Evolutionary conservation across 176 grass and related monocot genomes (phyloP).

Genomic region (Hsuehochloa calcarea): DNA sequence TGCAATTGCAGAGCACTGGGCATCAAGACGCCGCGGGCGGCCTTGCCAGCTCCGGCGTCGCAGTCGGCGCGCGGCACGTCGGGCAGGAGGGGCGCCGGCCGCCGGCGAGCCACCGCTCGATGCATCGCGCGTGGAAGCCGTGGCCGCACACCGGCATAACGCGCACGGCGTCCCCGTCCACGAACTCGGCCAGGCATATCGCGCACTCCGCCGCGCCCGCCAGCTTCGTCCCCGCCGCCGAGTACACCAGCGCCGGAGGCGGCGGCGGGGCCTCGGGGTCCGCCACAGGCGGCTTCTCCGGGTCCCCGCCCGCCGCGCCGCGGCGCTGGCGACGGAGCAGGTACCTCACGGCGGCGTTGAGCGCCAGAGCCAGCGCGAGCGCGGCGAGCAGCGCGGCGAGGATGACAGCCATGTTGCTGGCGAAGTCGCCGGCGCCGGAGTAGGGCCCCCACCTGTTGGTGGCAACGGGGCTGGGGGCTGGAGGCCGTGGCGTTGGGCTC

Average conservation of each 20-base stretch:
- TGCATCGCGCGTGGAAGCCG: conserved; percentile 52
- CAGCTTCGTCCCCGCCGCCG: conserved; percentile 40
- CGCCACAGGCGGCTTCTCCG: conserved; percentile 34
- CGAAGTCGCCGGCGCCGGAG: conserved; percentile 58
- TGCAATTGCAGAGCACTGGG: not conserved
- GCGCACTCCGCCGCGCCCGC: conserved; percentile 53
- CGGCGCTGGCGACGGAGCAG: conserved; percentile 20
- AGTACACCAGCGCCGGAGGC: conserved; percentile 30
- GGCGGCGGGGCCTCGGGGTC: not conserved
- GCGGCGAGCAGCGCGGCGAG: conserved; percentile 50
- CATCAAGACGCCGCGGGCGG: not conserved
- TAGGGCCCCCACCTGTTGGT: conserved; percentile 53
- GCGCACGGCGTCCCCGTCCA: conserved; percentile 54
- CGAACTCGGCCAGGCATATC: conserved; percentile 67
- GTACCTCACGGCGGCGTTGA: conserved; percentile 50
- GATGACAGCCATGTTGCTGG: conserved; percentile 65
- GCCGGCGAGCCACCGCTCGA: conserved; percentile 48
- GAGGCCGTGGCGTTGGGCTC: not conserved
- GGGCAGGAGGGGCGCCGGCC: conserved; percentile 34
- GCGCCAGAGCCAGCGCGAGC: conserved; percentile 36
- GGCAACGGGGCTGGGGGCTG: not conserved
- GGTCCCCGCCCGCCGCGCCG: not conserved
- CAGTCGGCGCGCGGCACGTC: conserved; percentile 41
- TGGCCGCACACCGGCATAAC: conserved; percentile 45
- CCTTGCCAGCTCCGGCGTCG: not conserved